These are phyloP conservation scores for Fusarium burgessii DNA, from an alignment of 2,329 filamentous ascomycete species.

Conservation along the genomic window DNA sequence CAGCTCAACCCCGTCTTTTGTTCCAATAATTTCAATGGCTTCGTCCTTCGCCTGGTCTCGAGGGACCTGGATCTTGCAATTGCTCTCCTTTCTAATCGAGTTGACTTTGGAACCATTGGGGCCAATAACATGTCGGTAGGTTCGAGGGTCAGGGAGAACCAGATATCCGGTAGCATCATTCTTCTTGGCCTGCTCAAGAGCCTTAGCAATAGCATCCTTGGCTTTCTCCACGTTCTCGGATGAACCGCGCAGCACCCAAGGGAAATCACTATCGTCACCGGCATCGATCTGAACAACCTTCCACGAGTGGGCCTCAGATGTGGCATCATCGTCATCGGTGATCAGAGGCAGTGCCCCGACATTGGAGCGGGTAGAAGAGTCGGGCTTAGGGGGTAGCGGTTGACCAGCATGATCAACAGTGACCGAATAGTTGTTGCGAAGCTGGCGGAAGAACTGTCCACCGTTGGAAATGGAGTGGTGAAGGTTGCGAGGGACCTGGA, in stretches of 20 bases:
- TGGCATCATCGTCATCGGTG: constrained; percentile 80
- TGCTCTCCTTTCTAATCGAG: constrained; percentile 89
- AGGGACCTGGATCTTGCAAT: constrained; percentile 94
- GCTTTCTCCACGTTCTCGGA: constrained; percentile 86
- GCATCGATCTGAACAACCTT: constrained; percentile 75
- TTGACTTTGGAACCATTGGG: constrained; percentile 92
- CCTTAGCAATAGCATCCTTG: constrained; percentile 77
- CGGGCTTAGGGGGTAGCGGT: constrained; percentile 76
- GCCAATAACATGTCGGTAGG: constrained; percentile 92
- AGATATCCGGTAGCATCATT: constrained; percentile 85
- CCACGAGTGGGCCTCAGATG: constrained; percentile 82
- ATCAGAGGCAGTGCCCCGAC: constrained; percentile 84
- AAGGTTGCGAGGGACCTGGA: constrained; percentile 83
- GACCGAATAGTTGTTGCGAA: constrained; percentile 87
- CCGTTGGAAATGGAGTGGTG: constrained; percentile 90
- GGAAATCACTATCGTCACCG: constrained; percentile 77
- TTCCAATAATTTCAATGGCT: constrained; percentile 90
- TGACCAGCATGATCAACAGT: constrained; percentile 92
- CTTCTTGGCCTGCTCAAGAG: constrained; percentile 77
- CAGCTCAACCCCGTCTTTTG: constrained; percentile 82
- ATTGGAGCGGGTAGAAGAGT: constrained; percentile 66
- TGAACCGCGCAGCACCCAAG: constrained; percentile 88
- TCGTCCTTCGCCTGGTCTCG: constrained; percentile 80
- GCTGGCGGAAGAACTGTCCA: constrained; percentile 91
- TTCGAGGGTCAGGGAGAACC: constrained; percentile 87